A percentile compares a stretch with the other conserved stretches of the same genome.
These are phyloP conservation scores for Cyclotella baltica DNA, from an alignment of 108 stramenopile species.

Conservation along the genomic window DNA sequence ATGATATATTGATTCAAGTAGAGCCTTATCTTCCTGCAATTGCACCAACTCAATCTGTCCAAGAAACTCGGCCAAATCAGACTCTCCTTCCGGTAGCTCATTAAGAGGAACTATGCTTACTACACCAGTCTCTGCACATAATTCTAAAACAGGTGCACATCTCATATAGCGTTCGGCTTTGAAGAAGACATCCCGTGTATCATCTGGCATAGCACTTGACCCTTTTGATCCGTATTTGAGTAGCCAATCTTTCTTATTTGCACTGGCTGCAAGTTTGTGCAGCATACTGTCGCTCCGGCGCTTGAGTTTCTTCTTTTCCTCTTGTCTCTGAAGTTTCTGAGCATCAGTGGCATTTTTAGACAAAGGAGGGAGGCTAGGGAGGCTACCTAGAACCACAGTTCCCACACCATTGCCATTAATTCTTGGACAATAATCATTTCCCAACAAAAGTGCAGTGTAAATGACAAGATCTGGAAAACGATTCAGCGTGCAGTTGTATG, in stretches of 20 bases:
- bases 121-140: not conserved
- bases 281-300: not conserved
- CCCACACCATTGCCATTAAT: slow-evolving; percentile 5
- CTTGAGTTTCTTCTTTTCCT: not conserved
- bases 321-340: not conserved
- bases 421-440: not conserved
- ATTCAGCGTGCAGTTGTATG: not conserved
- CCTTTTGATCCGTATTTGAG: not conserved
- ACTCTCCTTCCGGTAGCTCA: not conserved
- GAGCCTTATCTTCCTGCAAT: not conserved
- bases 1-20: not conserved
- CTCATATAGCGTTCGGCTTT: not conserved
- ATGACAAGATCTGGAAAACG: not conserved
- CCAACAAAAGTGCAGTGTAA: slow-evolving; percentile 2
- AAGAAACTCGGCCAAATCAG: not conserved
- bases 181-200: not conserved
- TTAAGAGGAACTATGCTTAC: not conserved
- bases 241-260: not conserved
- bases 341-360: not conserved
- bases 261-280: not conserved
- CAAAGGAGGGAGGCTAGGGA: not conserved
- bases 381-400: not conserved
- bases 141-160: not conserved
- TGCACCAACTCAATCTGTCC: not conserved
- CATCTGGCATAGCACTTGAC: not conserved